Evolutionary conservation across 2,329 filamentous ascomycete genomes (phyloP).

Genomic region (Cladosporium velox): DNA sequence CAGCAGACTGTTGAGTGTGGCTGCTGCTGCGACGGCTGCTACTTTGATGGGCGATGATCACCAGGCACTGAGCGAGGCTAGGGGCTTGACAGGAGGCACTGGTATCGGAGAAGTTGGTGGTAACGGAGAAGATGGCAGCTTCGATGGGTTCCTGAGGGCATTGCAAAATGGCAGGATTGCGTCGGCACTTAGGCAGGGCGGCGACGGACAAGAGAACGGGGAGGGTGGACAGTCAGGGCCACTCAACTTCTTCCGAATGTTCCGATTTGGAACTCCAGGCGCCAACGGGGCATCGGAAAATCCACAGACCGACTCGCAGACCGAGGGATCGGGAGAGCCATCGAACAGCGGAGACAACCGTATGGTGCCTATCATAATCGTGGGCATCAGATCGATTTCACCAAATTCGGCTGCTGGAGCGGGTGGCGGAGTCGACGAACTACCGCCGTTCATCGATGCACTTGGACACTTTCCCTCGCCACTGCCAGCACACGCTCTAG

Average conservation of each 20-base stretch:
- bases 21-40: slow-evolving; percentile 64
- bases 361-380: slow-evolving; percentile 69
- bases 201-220: slow-evolving; percentile 38
- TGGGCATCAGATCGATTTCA: slow-evolving; percentile 67
- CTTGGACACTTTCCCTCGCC: slow-evolving; percentile 51
- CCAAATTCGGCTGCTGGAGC: slow-evolving; percentile 46
- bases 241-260: slow-evolving; percentile 69
- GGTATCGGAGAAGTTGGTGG: slow-evolving; percentile 36
- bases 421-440: slow-evolving; percentile 47
- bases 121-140: slow-evolving; percentile 61
- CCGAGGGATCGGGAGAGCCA: slow-evolving; percentile 25
- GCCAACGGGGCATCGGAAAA: slow-evolving; percentile 26
- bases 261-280: slow-evolving; percentile 62
- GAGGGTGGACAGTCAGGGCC: slow-evolving; percentile 52
- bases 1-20: slow-evolving; percentile 62
- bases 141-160: slow-evolving; percentile 64
- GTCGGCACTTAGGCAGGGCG: slow-evolving; percentile 55
- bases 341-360: slow-evolving; percentile 49
- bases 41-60: slow-evolving; percentile 64
- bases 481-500: slow-evolving; percentile 36
- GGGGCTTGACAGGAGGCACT: slow-evolving; percentile 50
- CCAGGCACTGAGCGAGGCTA: slow-evolving; percentile 57
- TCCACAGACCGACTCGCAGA: slow-evolving; percentile 16
- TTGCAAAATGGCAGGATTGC: slow-evolving; percentile 62
- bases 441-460: slow-evolving; percentile 53